phyloP scores from a whole-genome alignment of 495 filamentous ascomycete species.

The Bacidia gigantensis region DNA sequence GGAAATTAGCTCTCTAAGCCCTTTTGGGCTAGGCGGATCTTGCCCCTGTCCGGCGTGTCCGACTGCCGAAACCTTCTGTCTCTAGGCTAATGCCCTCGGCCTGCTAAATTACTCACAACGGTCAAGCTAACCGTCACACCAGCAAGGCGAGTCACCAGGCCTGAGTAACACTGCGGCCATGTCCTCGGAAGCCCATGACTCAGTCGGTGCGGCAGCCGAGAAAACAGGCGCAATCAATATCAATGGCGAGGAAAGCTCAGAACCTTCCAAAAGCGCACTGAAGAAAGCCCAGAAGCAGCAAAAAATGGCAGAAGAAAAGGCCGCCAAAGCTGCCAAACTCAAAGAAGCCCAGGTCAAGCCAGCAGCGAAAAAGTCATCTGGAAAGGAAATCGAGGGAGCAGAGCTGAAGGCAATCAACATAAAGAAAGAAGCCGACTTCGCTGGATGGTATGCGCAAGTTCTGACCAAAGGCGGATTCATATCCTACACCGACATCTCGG shows the following conservation, averaged over 20 bases:
- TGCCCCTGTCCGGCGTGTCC: neutral
- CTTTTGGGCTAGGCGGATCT: neutral
- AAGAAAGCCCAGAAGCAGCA: conserved; percentile 60
- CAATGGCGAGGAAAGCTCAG: conserved; percentile 14
- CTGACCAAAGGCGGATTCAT: conserved; percentile 91
- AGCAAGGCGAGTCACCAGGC: too few species aligned
- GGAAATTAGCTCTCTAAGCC: conserved; percentile 1
- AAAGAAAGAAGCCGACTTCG: conserved; percentile 73
- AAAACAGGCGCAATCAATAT: conserved; percentile 12
- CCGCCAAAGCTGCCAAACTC: conserved; percentile 43
- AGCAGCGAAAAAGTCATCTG: conserved; percentile 26
- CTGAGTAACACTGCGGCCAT: neutral
- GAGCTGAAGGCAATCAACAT: conserved; percentile 48
- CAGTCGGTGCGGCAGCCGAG: conserved; percentile 11
- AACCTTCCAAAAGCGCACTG: conserved; percentile 53
- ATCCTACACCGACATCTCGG: conserved; percentile 86
- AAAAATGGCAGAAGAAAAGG: conserved; percentile 51
- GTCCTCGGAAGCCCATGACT: conserved; percentile 4
- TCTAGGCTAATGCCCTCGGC: neutral
- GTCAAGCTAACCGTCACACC: too few species aligned
- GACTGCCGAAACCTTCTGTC: neutral
- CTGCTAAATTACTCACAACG: too few species aligned
- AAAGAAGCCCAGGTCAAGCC: conserved; percentile 32
- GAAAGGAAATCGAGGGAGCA: conserved; percentile 43
- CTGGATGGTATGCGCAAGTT: conserved; percentile 90